These are phyloP conservation scores for Alternaria arborescens DNA, from an alignment of 2,329 filamentous ascomycete species.

Conservation along the genomic window DNA sequence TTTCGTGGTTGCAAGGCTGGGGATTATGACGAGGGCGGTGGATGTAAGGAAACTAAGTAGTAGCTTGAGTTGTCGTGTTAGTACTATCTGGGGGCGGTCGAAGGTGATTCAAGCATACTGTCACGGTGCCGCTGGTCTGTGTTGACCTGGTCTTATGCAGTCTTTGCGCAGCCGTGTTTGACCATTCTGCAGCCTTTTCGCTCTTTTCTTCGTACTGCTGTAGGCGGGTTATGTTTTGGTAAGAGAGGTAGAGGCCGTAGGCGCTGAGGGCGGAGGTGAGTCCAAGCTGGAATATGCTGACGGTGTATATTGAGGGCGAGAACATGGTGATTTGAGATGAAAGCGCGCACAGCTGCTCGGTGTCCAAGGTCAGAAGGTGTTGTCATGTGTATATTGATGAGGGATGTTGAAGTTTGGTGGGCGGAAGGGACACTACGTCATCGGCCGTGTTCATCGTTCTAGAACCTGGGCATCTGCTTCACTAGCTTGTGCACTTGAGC, in stretches of 20 bases:
- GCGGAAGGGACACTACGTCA: background rate
- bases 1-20: constrained; percentile 9
- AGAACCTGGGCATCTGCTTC: background rate
- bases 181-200: constrained; percentile 51
- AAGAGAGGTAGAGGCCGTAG: constrained; percentile 46
- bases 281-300: constrained; percentile 22
- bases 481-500: background rate
- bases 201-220: constrained; percentile 46
- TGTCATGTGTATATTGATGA: background rate
- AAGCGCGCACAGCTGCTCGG: background rate
- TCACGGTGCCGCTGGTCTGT: constrained; percentile 44
- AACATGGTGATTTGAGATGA: background rate
- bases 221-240: constrained; percentile 48
- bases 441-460: background rate
- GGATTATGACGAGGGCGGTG: constrained; percentile 27
- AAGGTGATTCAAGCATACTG: constrained; percentile 31
- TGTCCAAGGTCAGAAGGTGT: background rate
- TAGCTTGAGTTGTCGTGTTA: background rate
- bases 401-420: background rate
- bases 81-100: background rate
- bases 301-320: background rate
- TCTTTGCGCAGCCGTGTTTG: constrained; percentile 41
- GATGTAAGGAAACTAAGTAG: constrained; percentile 26
- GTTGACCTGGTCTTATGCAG: constrained; percentile 49
- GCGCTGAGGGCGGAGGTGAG: constrained; percentile 33